Evolutionary conservation across 805 yeast genomes (phyloP).

Genomic region (Millerozyma miso): DNA sequence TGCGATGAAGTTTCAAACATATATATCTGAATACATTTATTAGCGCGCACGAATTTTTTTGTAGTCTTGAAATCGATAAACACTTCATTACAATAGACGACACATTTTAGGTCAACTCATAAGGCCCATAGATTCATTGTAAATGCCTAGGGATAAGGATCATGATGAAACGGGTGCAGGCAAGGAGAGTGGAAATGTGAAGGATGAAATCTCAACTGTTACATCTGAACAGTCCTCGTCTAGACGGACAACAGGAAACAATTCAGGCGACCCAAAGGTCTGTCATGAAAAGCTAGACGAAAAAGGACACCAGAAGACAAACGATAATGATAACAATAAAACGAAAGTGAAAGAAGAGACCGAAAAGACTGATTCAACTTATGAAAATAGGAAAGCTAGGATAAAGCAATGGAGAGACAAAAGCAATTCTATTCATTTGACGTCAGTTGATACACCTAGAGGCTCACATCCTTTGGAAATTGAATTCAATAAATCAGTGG

Average conservation of each 20-base stretch:
- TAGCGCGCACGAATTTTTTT: too few relatives aligned
- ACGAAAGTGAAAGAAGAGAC: not conserved
- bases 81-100: too few relatives aligned
- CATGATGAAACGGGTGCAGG: not conserved
- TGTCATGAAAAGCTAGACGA: not conserved
- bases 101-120: not conserved
- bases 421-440: not conserved
- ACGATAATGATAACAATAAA: not conserved
- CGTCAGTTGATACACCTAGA: not conserved
- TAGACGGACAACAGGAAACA: not conserved
- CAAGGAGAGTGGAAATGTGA: not conserved
- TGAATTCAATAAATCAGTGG: constrained; percentile 25
- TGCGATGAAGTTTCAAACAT: too few relatives aligned
- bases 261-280: not conserved
- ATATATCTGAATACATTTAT: not conserved
- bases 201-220: not conserved
- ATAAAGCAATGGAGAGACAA: not conserved
- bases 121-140: not conserved
- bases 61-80: too few relatives aligned
- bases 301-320: not conserved
- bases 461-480: constrained; percentile 19
- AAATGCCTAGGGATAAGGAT: not conserved
- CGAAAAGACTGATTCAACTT: not conserved
- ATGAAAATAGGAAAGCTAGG: not conserved
- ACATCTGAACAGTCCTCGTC: not conserved